These are phyloP conservation scores for Arabidopsis suecica DNA, from an alignment of 345 rosid species.

Conservation along the genomic window DNA sequence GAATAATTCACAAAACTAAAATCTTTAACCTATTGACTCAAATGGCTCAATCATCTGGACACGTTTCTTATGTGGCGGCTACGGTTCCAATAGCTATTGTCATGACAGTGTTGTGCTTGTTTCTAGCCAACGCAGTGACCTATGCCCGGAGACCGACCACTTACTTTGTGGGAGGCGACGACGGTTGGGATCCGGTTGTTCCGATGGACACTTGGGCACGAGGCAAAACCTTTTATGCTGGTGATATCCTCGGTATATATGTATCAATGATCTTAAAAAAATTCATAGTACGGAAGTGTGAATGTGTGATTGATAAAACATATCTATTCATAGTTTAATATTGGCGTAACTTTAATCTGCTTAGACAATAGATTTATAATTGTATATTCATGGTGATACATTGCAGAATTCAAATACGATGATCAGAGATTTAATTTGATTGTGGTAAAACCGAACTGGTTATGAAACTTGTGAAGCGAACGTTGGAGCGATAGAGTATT, in stretches of 20 bases:
- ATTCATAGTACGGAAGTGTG: not conserved
- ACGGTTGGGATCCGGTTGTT: slow-evolving; percentile 6
- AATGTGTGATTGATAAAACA: not conserved
- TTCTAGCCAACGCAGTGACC: not conserved
- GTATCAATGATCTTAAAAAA: not conserved
- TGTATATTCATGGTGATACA: not conserved
- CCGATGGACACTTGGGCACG: slow-evolving; percentile 28
- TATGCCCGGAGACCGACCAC: slow-evolving; percentile 11
- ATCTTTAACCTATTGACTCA: not conserved
- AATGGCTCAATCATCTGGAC: slow-evolving; percentile 12
- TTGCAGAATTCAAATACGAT: slow-evolving; percentile 28
- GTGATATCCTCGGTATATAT: slow-evolving; percentile 35
- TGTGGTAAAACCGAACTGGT: slow-evolving; percentile 26
- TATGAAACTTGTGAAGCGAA: slow-evolving; percentile 7
- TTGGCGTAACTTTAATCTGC: not conserved
- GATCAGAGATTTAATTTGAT: not conserved
- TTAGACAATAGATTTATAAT: not conserved
- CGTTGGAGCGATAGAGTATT: not conserved
- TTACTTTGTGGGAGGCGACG: slow-evolving; percentile 6
- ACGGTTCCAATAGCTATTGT: not conserved
- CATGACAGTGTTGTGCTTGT: slow-evolving; percentile 15
- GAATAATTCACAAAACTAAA: slow-evolving; percentile 4
- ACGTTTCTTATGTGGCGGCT: not conserved
- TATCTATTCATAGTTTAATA: not conserved
- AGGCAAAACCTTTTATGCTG: slow-evolving; percentile 36